Conservation (phyloP, 1,284 basidiomycete genomes). For the Microbotryum lychnidis-dioicae region DNA sequence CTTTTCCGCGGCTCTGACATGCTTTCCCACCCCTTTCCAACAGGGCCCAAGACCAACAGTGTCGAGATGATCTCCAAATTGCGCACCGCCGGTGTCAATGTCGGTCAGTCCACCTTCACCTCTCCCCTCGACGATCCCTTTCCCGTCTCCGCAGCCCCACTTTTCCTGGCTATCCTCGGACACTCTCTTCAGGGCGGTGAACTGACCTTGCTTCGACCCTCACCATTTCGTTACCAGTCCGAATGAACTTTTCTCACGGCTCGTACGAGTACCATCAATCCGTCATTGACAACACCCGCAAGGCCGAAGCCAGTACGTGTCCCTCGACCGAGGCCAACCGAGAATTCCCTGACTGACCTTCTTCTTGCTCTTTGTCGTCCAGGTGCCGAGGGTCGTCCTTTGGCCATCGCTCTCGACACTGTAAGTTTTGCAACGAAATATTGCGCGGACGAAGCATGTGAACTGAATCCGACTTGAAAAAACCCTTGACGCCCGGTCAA, state of each 20-base stretch:
- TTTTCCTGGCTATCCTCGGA: background rate
- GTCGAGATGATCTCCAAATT: constrained; percentile 75
- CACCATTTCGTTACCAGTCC: constrained; percentile 51
- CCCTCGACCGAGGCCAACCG: too few relatives aligned
- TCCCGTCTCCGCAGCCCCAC: background rate
- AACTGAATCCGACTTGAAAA: too few relatives aligned
- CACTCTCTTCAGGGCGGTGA: background rate
- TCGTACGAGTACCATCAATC: constrained; percentile 95
- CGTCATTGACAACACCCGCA: constrained; percentile 90
- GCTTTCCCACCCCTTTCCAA: constrained; percentile 1
- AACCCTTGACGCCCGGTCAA: background rate
- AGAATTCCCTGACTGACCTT: background rate
- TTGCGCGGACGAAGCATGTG: too few relatives aligned
- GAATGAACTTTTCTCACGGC: constrained; percentile 98
- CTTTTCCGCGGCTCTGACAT: background rate
- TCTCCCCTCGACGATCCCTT: background rate
- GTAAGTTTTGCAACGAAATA: constrained; percentile 40
- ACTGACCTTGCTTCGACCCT: background rate
- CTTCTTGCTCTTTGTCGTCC: constrained; percentile 3
- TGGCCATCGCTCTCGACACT: constrained; percentile 97
- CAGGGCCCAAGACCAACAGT: constrained; percentile 83
- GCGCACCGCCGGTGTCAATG: constrained; percentile 83
- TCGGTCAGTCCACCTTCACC: constrained; percentile 55
- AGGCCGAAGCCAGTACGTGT: constrained; percentile 61
- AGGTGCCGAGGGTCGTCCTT: constrained; percentile 68